Evolutionary conservation across 2,329 filamentous ascomycete genomes (phyloP), one percentile per base, ranked within the genome.

Genomic region (Phaeophleospora eucalypticola): DNA sequence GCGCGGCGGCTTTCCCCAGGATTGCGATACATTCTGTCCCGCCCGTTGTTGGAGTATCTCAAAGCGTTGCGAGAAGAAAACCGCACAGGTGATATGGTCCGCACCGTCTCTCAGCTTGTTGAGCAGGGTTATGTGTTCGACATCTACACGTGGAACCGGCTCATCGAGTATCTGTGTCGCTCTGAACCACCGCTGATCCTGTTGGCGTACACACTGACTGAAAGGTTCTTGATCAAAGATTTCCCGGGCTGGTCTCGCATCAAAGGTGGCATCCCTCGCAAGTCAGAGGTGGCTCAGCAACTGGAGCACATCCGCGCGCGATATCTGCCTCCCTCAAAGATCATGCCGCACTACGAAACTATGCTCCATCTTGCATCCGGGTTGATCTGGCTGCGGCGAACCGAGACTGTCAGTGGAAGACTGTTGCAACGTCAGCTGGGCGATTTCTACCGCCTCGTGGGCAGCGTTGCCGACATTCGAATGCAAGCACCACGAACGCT

Each of bases 231-330:
- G 45, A 94, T 95, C 79, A 76, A 79, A 1, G 75, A 79, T 27
- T 95, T 89, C 79, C 78, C 79, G 9, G 88, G 89, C 18, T 96
- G 89, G 87, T 21, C 62, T n/a, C n/a, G n/a, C 58, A 40, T 12
- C 7, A 29, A 7, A 6, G 7, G 24, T 6, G 24, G 24, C 6
- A 6, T 7, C 6, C 24, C 24, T 6, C 24, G 24, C 24, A 29
- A 29, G 24, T 29, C 24, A n/a, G n/a, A n/a, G 24, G 24, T 12
- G 24, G 36, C 16, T 43, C 48, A 60, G 39, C 49, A 54, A 1
- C 29, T 64, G 39, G 45, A 64, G 40, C 59, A 64, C 46, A 65
- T 67, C 12, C 49, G 50, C 21, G 56, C 53, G 3, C 48, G 59
- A 2, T 65, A 65, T 32, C 21, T 66, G 7, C 32, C 34, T 3